Percentiles rank a stretch among this genome's conserved stretches.
Evolutionary conservation across 768 basidiomycete genomes (phyloP).

Genomic region (Auriscalpium orientale): DNA sequence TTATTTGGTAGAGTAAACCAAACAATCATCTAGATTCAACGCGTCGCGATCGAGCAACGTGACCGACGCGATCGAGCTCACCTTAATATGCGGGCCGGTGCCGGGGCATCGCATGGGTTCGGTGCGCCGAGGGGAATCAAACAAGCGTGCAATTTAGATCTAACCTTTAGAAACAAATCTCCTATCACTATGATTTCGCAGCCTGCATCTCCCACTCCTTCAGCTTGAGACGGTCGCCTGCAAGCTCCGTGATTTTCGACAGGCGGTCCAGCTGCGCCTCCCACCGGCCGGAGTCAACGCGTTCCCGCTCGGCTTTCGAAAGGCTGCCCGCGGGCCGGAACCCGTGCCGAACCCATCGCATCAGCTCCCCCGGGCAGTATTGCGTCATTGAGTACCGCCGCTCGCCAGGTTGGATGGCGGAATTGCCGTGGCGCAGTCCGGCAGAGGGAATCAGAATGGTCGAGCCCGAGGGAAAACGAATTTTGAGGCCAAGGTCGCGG

Average conservation of each 20-base stretch:
- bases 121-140: no score
- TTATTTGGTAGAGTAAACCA: no score
- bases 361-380: conserved; percentile 5
- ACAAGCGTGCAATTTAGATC: no score
- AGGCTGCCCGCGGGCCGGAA: neutral
- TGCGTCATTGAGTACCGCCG: conserved; percentile 5
- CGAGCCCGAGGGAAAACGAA: conserved; percentile 16
- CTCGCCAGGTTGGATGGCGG: conserved; percentile 5
- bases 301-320: neutral
- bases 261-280: neutral
- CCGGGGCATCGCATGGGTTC: no score
- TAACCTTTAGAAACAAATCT: no score
- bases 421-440: conserved; percentile 14
- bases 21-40: no score
- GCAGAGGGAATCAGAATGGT: conserved; percentile 16
- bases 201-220: no score
- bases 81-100: no score
- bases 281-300: neutral
- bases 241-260: neutral
- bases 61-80: no score
- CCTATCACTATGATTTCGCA: no score
- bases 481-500: conserved; percentile 10
- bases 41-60: no score
- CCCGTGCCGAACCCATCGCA: conserved; percentile 5
- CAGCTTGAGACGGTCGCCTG: neutral